Base-by-base conservation (phyloP, 169 alveolate genomes). In the Plasmodium yoelii region DNA sequence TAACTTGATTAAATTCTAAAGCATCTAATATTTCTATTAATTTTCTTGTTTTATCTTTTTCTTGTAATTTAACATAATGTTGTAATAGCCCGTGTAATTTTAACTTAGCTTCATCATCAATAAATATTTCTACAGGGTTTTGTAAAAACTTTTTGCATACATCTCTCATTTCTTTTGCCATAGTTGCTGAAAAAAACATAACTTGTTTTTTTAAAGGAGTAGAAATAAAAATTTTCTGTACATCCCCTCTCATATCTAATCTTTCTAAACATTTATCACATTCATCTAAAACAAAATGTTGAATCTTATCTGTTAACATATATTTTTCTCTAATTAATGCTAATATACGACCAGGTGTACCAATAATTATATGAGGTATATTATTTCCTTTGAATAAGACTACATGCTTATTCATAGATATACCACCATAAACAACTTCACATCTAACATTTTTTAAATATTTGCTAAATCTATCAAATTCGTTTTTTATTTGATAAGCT, bases 311-410 rank as follows among this genome's bases (percentile, higher is more conserved):
- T 89, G 98, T 93, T 87, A 96, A 95, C 56, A 99, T 92, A 73
- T 96, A 97, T 93, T 97, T 97, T 71, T 95, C 97, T 87, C 96
- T 94, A 15, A 97, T 96, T 18, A 99, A 96, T 19, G 99, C 99
- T 42, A 97, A 94, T 42, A 98, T 95, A 64, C 99, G 97, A 13
- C 99, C 99, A n/a, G 99, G 99, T 12, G 99, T 98, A 2, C 99
- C 99, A 26, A 99, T 99, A 28, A 99, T 94, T 64, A 99, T 97
- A 94, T 98, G 98, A 1, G 99, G 99, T 49, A 94, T 89, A 67
- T 77, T 94, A 1, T 99, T 96, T 68, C 95, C 98, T 93, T 97
- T 97, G n/a, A 99, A 97, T 95, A 97, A 94, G 28, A 95, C 96
- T 47, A 97, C 95, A 77, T 98, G 99, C 75, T 97, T 96, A 71